Percentiles rank a stretch among this genome's conserved stretches.
Evolutionary conservation across 1,284 basidiomycete species (phyloP).

Genomic region (Ceratobasidium sp.): DNA sequence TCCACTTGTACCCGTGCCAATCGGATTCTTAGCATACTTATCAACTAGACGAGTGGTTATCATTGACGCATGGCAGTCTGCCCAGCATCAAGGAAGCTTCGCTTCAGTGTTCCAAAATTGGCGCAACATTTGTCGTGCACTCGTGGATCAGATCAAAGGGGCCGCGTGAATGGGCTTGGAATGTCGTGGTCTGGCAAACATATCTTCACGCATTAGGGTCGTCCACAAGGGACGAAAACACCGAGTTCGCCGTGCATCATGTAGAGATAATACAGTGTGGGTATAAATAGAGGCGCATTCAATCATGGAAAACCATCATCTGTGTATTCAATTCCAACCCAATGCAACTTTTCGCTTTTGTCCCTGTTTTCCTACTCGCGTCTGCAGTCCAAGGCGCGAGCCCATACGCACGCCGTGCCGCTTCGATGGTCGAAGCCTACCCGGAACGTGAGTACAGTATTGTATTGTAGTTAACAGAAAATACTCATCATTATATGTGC

Average conservation of each 20-base stretch:
- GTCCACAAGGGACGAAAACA: background rate
- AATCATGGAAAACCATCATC: background rate
- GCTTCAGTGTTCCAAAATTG: background rate
- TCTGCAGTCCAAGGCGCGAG: constrained; percentile 11
- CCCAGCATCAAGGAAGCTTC: background rate
- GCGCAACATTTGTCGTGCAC: too few relatives aligned
- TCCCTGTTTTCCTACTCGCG: background rate
- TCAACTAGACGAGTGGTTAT: background rate
- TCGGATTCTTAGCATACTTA: background rate
- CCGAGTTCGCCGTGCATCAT: background rate
- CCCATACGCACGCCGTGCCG: background rate
- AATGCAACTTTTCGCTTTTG: constrained; percentile 6
- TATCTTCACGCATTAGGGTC: too few relatives aligned
- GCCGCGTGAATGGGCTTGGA: background rate
- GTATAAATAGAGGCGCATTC: background rate
- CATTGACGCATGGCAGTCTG: background rate
- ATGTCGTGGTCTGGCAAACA: background rate
- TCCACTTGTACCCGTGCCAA: background rate
- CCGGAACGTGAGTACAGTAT: constrained; percentile 15
- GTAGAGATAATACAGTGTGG: background rate
- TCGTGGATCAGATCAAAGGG: background rate
- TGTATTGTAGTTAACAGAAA: background rate
- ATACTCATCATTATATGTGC: background rate
- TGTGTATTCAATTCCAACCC: background rate
- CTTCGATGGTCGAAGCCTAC: background rate